These are phyloP conservation scores for Gnomoniopsis sp. DNA, from an alignment of 2,329 filamentous ascomycete species.

Conservation along the genomic window DNA sequence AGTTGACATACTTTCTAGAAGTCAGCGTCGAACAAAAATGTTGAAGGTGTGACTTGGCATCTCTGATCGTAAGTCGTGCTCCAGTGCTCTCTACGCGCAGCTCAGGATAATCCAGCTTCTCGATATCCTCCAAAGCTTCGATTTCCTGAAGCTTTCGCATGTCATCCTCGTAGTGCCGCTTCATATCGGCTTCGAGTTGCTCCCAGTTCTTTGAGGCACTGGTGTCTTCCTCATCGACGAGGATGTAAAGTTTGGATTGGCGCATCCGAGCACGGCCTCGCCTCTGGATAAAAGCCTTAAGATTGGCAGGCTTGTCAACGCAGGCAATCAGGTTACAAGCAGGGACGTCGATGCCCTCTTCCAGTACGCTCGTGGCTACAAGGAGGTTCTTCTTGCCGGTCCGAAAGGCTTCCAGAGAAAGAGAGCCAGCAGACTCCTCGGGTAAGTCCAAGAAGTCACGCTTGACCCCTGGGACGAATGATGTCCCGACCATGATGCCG, in stretches of 20 bases:
- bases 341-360: slow-evolving; percentile 67
- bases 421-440: slow-evolving; percentile 30
- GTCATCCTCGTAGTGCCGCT: slow-evolving; percentile 63
- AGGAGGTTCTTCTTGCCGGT: slow-evolving; percentile 53
- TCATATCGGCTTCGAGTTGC: slow-evolving; percentile 70
- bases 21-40: slow-evolving; percentile 73
- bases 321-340: slow-evolving; percentile 61
- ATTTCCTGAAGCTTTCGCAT: slow-evolving; percentile 46
- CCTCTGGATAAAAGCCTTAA: slow-evolving; percentile 59
- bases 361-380: slow-evolving; percentile 61
- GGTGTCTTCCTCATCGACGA: slow-evolving; percentile 32
- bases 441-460: slow-evolving; percentile 36
- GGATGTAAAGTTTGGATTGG: slow-evolving; percentile 47
- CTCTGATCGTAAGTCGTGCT: slow-evolving; percentile 68
- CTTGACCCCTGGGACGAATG: slow-evolving; percentile 32
- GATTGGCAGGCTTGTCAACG: slow-evolving; percentile 46
- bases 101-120: slow-evolving; percentile 26
- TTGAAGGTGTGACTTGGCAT: slow-evolving; percentile 71
- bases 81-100: slow-evolving; percentile 42
- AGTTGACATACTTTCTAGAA: slow-evolving; percentile 57
- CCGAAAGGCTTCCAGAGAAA: slow-evolving; percentile 50
- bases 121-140: slow-evolving; percentile 43
- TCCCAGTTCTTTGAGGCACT: slow-evolving; percentile 52
- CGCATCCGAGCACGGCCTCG: slow-evolving; percentile 50
- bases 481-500: slow-evolving; percentile 55